Evolutionary conservation across 129 eudicot genomes (phyloP), one percentile per base, ranked within the genome.

Genomic region (Artemisia tridentata): DNA sequence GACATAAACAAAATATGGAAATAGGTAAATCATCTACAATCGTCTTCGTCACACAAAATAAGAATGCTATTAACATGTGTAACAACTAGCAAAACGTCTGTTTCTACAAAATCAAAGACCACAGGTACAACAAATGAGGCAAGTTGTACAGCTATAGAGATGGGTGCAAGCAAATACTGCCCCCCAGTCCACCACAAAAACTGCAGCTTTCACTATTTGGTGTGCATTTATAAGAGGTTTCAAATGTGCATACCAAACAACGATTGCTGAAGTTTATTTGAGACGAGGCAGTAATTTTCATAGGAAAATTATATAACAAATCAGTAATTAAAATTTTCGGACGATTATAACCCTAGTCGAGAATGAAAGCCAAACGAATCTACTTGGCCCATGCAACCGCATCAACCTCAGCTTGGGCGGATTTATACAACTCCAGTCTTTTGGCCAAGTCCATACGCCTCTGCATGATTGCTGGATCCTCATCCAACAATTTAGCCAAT

Each of bases 401-500:
- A 72, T 93, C 98, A 50, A 93, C 89, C 92, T 93, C 98, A 0
- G 92, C 64, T 79, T 89, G 97, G 31, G 98, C 98, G 51, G 89
- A 62, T 83, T 91, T 87, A 74, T 93, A 93, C 72, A 93, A 51
- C 57, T 93, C 98, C 80, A 93, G 77, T 69, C 98, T 84, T 86
- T 93, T 89, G 23, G 86, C 95, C 38, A 93, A 81, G 75, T 91
- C 87, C 63, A 70, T 14, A 9, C 98, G 88, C 73, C 97, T 83
- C 86, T 89, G 96, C 95, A 90, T 90, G 46, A 93, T 79, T 11
- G 96, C 90, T 20, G 98, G 98, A 79, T 93, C 98, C 85, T 93
- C 98, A 2, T 93, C 98, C 86, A 93, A 72, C 84, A 93, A 71
- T 19, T 67, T 81, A 47, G 91, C 96, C 90, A 93, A 80, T 64